A percentile compares a stretch with the other conserved stretches of the same genome.
These are phyloP conservation scores for Rhodotorula mucilaginosa DNA, from an alignment of 1,284 basidiomycete species.

Conservation along the genomic window DNA sequence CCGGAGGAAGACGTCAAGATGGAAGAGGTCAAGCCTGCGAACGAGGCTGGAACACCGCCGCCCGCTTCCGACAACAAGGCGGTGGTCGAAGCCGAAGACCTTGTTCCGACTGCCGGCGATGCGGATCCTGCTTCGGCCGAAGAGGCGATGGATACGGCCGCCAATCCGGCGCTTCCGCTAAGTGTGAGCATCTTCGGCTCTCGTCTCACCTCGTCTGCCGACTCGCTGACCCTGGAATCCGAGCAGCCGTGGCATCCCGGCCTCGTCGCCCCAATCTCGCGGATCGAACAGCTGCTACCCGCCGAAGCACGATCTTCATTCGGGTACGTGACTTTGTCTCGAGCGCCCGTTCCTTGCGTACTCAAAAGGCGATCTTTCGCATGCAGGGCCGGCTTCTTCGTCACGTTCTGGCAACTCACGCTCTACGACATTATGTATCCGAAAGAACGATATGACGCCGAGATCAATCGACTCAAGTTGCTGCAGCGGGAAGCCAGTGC, in stretches of 20 bases:
- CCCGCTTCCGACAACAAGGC: not conserved
- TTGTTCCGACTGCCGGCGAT: not conserved
- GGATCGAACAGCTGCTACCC: slow-evolving; percentile 66
- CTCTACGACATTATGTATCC: slow-evolving; percentile 79
- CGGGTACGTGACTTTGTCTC: slow-evolving; percentile 57
- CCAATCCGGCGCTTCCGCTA: not conserved
- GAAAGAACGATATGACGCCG: slow-evolving; percentile 50
- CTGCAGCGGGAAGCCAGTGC: slow-evolving; percentile 38
- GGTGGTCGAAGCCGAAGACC: not conserved
- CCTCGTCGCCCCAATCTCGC: slow-evolving; percentile 65
- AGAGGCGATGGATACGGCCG: not conserved
- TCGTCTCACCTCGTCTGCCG: not conserved
- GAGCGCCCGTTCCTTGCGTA: not conserved
- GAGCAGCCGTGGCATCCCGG: slow-evolving; percentile 67
- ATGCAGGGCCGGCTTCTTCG: slow-evolving; percentile 76
- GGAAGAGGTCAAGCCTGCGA: slow-evolving; percentile 15
- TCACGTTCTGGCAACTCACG: slow-evolving; percentile 92
- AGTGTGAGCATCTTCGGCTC: not conserved
- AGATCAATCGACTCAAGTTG: slow-evolving; percentile 49
- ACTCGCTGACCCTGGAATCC: not conserved
- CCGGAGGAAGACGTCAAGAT: slow-evolving; percentile 31
- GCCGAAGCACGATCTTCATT: slow-evolving; percentile 63
- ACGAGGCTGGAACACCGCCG: slow-evolving; percentile 20
- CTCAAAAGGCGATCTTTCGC: slow-evolving; percentile 11
- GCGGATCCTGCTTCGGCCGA: not conserved